phyloP scores from a whole-genome alignment of 2,329 filamentous ascomycete species.

The Aspergillus sp. region DNA sequence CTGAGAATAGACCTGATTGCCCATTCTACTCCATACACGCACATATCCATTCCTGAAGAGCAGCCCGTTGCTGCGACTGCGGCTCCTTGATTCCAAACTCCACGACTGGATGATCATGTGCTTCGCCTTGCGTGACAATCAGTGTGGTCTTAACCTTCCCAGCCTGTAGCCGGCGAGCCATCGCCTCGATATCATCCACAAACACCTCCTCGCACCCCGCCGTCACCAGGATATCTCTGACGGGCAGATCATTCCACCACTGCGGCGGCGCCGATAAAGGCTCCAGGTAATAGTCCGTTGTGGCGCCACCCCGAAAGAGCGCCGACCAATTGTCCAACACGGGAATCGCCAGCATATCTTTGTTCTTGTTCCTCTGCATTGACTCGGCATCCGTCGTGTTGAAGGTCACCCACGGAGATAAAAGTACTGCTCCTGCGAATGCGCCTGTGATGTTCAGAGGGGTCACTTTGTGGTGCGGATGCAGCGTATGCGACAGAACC shows the following conservation, averaged over 20 bases:
- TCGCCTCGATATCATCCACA: constrained; percentile 1
- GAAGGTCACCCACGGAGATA: constrained; percentile 8
- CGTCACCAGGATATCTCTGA: not conserved
- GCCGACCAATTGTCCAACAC: not conserved
- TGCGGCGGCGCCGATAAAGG: constrained; percentile 1
- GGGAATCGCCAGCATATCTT: not conserved
- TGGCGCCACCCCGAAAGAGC: constrained; percentile 1
- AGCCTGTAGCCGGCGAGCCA: not conserved
- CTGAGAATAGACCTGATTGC: too few species aligned
- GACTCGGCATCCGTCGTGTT: not conserved
- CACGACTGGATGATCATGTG: not conserved
- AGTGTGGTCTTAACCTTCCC: not conserved
- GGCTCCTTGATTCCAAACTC: constrained; percentile 2
- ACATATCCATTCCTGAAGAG: constrained; percentile 1
- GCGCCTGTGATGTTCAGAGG: not conserved
- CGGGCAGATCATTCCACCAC: constrained; percentile 4
- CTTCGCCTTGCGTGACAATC: not conserved
- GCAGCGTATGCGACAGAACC: constrained; percentile 5
- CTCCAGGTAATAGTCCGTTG: constrained; percentile 3
- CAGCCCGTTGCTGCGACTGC: not conserved
- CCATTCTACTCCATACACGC: not conserved
- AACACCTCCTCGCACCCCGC: constrained; percentile 4
- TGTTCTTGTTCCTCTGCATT: not conserved
- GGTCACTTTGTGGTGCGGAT: constrained; percentile 2
- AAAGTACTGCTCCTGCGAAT: not conserved